A percentile compares a stretch with the other conserved stretches of the same genome.
These are phyloP conservation scores for Populus trichocarpa DNA, from an alignment of 441 rosid species.

Conservation along the genomic window DNA sequence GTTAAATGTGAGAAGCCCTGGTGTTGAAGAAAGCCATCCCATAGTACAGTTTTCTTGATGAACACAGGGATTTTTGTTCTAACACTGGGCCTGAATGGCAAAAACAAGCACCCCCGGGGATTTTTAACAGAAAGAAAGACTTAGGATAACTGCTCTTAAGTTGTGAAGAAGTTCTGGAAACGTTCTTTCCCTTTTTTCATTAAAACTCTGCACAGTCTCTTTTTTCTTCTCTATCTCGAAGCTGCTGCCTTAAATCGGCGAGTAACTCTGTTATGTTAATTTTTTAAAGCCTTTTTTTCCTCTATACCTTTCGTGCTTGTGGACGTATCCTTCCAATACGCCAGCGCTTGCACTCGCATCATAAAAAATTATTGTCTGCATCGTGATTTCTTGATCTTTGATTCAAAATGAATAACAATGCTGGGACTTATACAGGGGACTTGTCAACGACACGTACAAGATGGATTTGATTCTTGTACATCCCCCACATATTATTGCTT, in stretches of 20 bases:
- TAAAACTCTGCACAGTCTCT: not conserved
- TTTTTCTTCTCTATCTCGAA: not conserved
- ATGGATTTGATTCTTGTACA: constrained; percentile 90
- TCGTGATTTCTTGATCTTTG: not conserved
- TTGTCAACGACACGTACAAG: constrained; percentile 91
- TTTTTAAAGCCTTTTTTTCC: not conserved
- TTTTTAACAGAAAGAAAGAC: not conserved
- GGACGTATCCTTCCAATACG: not conserved
- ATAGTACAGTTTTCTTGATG: not conserved
- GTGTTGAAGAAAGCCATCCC: not conserved
- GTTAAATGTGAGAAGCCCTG: not conserved
- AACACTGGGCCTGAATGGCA: not conserved
- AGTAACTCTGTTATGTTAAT: not conserved
- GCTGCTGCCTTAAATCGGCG: not conserved
- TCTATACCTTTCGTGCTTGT: not conserved
- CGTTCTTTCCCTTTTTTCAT: not conserved
- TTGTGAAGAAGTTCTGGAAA: not conserved
- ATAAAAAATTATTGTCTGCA: not conserved
- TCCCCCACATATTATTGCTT: constrained; percentile 79
- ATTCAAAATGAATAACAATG: not conserved
- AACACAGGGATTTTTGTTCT: too few relatives aligned
- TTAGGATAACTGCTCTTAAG: not conserved
- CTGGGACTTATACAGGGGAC: constrained; percentile 56
- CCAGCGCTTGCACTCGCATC: not conserved
- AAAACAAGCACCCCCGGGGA: not conserved